phyloP scores from a whole-genome alignment of 2,329 filamentous ascomycete genomes.

The Claviceps digitariae region DNA sequence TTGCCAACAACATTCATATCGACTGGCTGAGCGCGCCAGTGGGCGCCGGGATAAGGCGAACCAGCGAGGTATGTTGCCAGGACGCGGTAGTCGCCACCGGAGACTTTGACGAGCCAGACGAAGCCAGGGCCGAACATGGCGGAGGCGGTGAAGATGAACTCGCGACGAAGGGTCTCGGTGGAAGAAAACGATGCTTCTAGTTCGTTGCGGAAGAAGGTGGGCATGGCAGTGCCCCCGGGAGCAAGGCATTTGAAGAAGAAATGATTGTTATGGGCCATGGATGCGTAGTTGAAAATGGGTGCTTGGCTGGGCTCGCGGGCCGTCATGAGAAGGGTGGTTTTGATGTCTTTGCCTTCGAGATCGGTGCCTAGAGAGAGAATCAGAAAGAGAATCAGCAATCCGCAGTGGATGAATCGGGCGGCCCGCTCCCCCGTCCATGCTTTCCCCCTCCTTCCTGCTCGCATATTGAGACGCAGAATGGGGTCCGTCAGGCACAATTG shows the following conservation, averaged over 20 bases:
- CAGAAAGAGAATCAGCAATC: not conserved
- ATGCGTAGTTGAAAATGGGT: slow-evolving; percentile 86
- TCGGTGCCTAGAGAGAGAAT: slow-evolving; percentile 40
- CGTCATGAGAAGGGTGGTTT: slow-evolving; percentile 58
- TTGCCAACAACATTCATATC: slow-evolving; percentile 55
- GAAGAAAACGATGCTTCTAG: slow-evolving; percentile 66
- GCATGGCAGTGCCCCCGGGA: slow-evolving; percentile 36
- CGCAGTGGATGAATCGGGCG: not conserved
- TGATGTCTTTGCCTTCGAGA: slow-evolving; percentile 45
- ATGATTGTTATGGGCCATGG: slow-evolving; percentile 85
- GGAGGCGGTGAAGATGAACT: slow-evolving; percentile 67
- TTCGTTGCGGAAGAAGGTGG: slow-evolving; percentile 37
- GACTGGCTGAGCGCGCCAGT: slow-evolving; percentile 56
- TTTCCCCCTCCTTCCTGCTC: not conserved
- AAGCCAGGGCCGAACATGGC: slow-evolving; percentile 96
- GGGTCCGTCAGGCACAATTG: not conserved
- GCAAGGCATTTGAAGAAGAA: slow-evolving; percentile 58
- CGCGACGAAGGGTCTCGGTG: slow-evolving; percentile 65
- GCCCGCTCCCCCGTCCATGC: not conserved
- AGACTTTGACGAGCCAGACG: slow-evolving; percentile 83
- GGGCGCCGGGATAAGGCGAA: slow-evolving; percentile 71
- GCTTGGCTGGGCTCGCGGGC: slow-evolving; percentile 69
- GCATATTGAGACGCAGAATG: not conserved
- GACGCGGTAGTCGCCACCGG: slow-evolving; percentile 44
- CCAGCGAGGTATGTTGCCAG: slow-evolving; percentile 86